Evolutionary conservation across 202 grass and related monocot genomes (phyloP), one percentile per base, ranked within the genome.

Genomic region (Hordeum pubiflorum): DNA sequence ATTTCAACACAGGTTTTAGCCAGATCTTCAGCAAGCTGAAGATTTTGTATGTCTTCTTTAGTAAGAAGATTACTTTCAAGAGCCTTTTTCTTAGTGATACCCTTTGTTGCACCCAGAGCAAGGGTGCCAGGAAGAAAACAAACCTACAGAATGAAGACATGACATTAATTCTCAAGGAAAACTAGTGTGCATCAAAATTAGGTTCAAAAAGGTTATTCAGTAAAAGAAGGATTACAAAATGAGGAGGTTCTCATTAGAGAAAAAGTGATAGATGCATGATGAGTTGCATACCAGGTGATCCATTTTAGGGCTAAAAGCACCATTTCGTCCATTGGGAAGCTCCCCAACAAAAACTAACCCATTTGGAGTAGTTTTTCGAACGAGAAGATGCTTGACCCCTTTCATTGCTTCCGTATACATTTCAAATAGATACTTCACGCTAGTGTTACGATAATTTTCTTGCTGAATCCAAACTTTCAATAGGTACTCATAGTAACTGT

Each of bases 401-500:
- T 33, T 93, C 95, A 95, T 98, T 70, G 95, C 92, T 89, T 95
- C 82, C 17, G 83, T 89, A 87, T 94, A 95, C 92, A 98, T 91
- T 76, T 91, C 92, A 88, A 89, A 84, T 56, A 98, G 80, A 87
- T 93, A 98, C 82, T 93, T 88, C 70, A 91, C 81, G 77, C 85
- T 82, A 78, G 67, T 91, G 52, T 86, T 66, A 63, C 88, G 88
- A 79, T 71, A 76, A 69, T 81, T 83, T 83, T 87, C 88, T 80
- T 89, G 90, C 40, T 98, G 95, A 85, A 98, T 78, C 95, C 95
- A 98, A 57, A 93, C 82, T 95, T 98, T 98, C 64, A 98, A 60
- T 27, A 98, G 82, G 83, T 98, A 98, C 55, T 98, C 95, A 85
- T 98, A 98, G 60, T 98, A 98, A 86, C 95, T 98, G 80, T 98